Conservation (phyloP, 2,329 filamentous ascomycete genomes). For the Oidium heveae region DNA sequence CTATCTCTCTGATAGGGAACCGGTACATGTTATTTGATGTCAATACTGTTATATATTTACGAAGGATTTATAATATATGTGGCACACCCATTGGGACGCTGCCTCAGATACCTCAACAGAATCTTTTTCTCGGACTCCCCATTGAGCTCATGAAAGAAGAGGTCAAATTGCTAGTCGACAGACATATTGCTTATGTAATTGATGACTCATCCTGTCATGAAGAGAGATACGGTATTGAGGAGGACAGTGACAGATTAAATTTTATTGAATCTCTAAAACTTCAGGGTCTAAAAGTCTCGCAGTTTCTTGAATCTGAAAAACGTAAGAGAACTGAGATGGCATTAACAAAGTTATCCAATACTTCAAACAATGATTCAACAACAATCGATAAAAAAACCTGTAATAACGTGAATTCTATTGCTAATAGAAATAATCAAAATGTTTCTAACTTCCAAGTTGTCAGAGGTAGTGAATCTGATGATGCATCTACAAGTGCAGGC, state of each 20-base stretch:
- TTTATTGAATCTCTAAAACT: conserved; percentile 32
- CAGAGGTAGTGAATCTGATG: conserved; percentile 6
- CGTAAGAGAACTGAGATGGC: conserved; percentile 9
- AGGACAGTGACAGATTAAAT: conserved; percentile 28
- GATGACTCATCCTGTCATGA: conserved; percentile 53
- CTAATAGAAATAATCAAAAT: neutral
- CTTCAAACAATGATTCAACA: neutral
- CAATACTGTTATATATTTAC: conserved; percentile 50
- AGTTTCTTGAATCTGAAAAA: conserved; percentile 13
- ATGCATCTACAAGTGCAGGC: conserved; percentile 13
- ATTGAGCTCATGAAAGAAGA: conserved; percentile 83
- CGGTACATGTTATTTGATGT: conserved; percentile 81
- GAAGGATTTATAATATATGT: conserved; percentile 59
- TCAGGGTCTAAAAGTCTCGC: conserved; percentile 21
- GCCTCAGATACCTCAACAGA: conserved; percentile 83
- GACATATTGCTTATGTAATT: conserved; percentile 50
- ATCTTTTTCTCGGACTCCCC: conserved; percentile 73
- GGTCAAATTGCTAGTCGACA: conserved; percentile 54
- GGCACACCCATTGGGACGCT: conserved; percentile 70
- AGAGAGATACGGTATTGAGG: conserved; percentile 30
- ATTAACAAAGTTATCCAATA: conserved; percentile 9
- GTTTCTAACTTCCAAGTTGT: conserved; percentile 6
- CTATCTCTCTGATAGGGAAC: conserved; percentile 57
- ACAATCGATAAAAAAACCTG: neutral
- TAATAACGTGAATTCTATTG: neutral